A percentile compares a stretch with the other conserved stretches of the same genome.
Conservation (phyloP, 75 land plant genomes). For the Chamaecyparis obtusa region DNA sequence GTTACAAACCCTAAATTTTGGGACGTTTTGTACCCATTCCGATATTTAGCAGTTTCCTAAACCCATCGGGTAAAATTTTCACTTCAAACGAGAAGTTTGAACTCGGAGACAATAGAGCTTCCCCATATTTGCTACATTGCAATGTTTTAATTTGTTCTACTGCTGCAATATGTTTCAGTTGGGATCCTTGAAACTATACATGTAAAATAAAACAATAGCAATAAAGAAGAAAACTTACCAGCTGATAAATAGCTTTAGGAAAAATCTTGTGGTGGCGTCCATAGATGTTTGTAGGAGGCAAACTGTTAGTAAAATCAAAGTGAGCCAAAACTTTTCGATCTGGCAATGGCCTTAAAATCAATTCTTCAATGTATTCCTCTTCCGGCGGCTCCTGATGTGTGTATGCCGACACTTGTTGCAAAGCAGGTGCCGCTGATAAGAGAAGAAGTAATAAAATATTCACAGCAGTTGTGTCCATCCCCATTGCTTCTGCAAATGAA, state of each 20-base stretch:
- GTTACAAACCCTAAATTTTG: background rate
- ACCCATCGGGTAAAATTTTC: background rate
- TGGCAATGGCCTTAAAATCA: conserved; percentile 77
- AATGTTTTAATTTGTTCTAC: too few species aligned
- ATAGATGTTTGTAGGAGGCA: conserved; percentile 34
- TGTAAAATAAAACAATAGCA: background rate
- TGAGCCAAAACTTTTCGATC: conserved; percentile 91
- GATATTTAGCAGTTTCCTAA: background rate
- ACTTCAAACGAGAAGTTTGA: background rate
- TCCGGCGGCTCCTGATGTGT: conserved; percentile 7
- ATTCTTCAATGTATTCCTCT: conserved; percentile 80
- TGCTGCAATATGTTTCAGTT: background rate
- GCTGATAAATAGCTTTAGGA: conserved; percentile 91
- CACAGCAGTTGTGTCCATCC: background rate
- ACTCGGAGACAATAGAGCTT: background rate
- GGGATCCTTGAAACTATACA: background rate
- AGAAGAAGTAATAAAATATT: background rate
- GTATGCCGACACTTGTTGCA: background rate
- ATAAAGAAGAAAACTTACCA: conserved; percentile 38
- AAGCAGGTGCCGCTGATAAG: background rate
- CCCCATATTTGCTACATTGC: background rate
- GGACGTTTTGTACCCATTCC: background rate
- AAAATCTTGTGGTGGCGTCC: conserved; percentile 84
- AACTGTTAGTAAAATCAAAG: conserved; percentile 63
- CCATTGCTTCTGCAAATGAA: background rate